Conservation (phyloP, 441 rosid genomes). For the Cnidoscolus chayamansa region DNA sequence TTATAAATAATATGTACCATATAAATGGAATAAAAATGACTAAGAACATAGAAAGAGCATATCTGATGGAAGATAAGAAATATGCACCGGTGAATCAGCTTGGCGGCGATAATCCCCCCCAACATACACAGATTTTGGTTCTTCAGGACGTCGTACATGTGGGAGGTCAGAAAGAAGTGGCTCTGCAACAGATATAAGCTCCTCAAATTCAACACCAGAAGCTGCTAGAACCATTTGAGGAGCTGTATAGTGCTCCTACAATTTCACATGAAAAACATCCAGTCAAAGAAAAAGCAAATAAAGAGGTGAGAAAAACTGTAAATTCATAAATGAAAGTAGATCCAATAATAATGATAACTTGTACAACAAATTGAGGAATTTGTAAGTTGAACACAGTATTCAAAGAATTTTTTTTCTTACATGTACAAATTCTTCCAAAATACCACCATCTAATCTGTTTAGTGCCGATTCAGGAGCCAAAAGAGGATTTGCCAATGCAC, state of each 20-base stretch:
- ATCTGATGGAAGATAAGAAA: neutral
- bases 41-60: neutral
- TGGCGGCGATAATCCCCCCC: conserved; percentile 91
- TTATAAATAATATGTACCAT: neutral
- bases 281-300: conserved; percentile 6
- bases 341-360: neutral
- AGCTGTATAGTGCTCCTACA: conserved; percentile 78
- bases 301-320: neutral
- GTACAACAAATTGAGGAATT: too few species aligned
- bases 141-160: conserved; percentile 33
- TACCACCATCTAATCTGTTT: conserved; percentile 44
- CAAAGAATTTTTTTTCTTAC: conserved; percentile 41
- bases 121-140: conserved; percentile 68
- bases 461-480: conserved; percentile 64
- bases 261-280: conserved; percentile 24
- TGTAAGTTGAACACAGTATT: neutral
- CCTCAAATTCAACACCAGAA: conserved; percentile 74
- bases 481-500: conserved; percentile 84
- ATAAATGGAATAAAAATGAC: neutral
- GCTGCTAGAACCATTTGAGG: conserved; percentile 84
- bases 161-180: conserved; percentile 80
- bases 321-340: neutral
- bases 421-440: conserved; percentile 67
- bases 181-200: conserved; percentile 67
- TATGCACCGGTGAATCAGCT: conserved; percentile 67